A percentile compares a stretch with the other conserved stretches of the same genome.
Conservation (phyloP, 441 rosid genomes). For the Omphalea diandra region DNA sequence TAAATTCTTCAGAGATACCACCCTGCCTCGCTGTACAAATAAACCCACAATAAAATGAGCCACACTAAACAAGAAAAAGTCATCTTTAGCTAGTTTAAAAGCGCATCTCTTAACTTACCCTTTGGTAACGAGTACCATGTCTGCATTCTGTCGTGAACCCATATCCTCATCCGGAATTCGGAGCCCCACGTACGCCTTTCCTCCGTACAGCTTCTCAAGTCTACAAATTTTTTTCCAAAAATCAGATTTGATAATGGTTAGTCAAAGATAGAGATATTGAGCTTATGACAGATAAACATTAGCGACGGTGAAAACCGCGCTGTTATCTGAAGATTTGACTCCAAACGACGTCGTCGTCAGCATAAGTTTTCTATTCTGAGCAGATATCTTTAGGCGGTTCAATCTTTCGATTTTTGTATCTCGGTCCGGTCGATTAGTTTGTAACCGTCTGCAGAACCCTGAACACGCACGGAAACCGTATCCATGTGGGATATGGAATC, state of each 20-base stretch:
- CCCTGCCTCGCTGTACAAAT: slow-evolving; percentile 55
- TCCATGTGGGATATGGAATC: too few species aligned
- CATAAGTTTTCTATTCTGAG: too few species aligned
- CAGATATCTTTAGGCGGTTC: too few species aligned
- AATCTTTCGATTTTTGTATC: too few species aligned
- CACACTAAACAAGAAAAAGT: not conserved
- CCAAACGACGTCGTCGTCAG: slow-evolving; percentile 45
- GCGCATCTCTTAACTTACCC: too few species aligned
- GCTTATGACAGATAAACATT: slow-evolving; percentile 49
- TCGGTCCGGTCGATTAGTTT: too few species aligned
- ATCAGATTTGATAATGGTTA: too few species aligned
- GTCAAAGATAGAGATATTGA: too few species aligned
- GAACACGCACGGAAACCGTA: too few species aligned
- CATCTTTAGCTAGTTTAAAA: too few species aligned
- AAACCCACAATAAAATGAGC: slow-evolving; percentile 2
- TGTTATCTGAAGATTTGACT: slow-evolving; percentile 56
- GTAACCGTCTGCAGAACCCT: too few species aligned
- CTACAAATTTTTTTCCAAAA: too few species aligned
- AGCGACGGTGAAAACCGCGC: slow-evolving; percentile 74
- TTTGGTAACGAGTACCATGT: slow-evolving; percentile 67
- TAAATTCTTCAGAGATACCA: slow-evolving; percentile 72
- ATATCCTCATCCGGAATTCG: slow-evolving; percentile 88
- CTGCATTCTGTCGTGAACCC: slow-evolving; percentile 66
- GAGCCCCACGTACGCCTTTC: slow-evolving; percentile 81
- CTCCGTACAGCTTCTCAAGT: slow-evolving; percentile 79